phyloP scores from a whole-genome alignment of 2,329 filamentous ascomycete species.

The Pestalotiopsis sp. region DNA sequence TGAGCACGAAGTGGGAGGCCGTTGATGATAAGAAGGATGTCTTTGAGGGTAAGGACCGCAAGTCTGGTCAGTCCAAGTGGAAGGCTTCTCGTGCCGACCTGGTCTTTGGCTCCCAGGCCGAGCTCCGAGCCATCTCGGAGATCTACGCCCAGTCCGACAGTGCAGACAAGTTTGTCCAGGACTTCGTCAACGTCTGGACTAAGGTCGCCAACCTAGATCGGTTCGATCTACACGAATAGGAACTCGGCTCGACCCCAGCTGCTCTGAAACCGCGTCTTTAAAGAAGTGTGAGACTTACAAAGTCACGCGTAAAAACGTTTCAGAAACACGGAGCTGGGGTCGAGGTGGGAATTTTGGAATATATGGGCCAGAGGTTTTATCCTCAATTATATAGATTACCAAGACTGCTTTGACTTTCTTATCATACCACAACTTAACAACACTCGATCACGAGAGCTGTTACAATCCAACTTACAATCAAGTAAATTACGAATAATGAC shows the following conservation, averaged over 20 bases:
- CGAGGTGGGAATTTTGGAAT: slow-evolving; percentile 3
- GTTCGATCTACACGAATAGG: slow-evolving; percentile 54
- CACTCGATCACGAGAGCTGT: neutral
- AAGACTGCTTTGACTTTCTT: slow-evolving; percentile 2
- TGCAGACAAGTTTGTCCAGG: slow-evolving; percentile 66
- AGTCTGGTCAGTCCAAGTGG: slow-evolving; percentile 69
- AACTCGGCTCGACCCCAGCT: slow-evolving; percentile 11
- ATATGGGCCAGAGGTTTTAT: neutral
- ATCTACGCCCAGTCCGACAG: slow-evolving; percentile 66
- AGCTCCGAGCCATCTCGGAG: slow-evolving; percentile 72
- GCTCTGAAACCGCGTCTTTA: neutral
- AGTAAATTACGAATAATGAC: neutral
- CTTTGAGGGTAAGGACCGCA: slow-evolving; percentile 68
- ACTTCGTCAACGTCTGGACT: slow-evolving; percentile 72
- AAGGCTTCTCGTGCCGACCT: slow-evolving; percentile 70
- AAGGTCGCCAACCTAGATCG: slow-evolving; percentile 78
- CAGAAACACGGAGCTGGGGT: slow-evolving; percentile 2
- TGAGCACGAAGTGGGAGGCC: slow-evolving; percentile 65
- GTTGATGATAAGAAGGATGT: slow-evolving; percentile 52
- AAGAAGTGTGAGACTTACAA: neutral
- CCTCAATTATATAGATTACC: neutral
- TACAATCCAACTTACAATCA: neutral
- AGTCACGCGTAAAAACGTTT: neutral
- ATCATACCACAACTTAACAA: neutral
- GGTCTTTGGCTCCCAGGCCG: slow-evolving; percentile 73